Conservation (phyloP, 2,329 filamentous ascomycete genomes). For the Didymella segeticola region DNA sequence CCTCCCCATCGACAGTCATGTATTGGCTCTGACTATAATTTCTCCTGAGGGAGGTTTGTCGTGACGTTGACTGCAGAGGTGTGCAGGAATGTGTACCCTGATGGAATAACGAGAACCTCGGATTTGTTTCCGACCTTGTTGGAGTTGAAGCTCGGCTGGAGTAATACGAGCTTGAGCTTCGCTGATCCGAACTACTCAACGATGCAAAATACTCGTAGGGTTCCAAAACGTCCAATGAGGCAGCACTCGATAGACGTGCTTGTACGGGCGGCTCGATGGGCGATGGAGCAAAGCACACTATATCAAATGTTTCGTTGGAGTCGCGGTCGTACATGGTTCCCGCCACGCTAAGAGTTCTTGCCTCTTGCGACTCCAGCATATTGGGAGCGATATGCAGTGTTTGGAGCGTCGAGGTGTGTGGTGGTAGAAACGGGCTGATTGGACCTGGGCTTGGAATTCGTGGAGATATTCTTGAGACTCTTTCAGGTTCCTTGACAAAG, state of each 20-base stretch:
- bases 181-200: neutral
- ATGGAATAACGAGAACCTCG: constrained; percentile 1
- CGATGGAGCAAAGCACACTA: constrained; percentile 8
- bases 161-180: constrained; percentile 8
- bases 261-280: constrained; percentile 4
- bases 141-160: constrained; percentile 7
- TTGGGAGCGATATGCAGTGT: neutral
- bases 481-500: constrained; percentile 5
- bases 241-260: constrained; percentile 5
- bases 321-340: constrained; percentile 10
- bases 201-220: neutral
- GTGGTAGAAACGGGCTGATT: constrained; percentile 12
- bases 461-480: constrained; percentile 13
- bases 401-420: constrained; percentile 1
- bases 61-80: neutral
- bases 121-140: neutral
- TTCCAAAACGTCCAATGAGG: neutral
- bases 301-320: constrained; percentile 1
- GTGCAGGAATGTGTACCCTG: neutral
- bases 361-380: neutral
- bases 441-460: constrained; percentile 13
- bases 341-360: neutral
- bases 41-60: neutral
- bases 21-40: neutral
- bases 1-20: neutral